Evolutionary conservation across 768 basidiomycete genomes (phyloP).

Genomic region (Termitomyces eurrhizus): DNA sequence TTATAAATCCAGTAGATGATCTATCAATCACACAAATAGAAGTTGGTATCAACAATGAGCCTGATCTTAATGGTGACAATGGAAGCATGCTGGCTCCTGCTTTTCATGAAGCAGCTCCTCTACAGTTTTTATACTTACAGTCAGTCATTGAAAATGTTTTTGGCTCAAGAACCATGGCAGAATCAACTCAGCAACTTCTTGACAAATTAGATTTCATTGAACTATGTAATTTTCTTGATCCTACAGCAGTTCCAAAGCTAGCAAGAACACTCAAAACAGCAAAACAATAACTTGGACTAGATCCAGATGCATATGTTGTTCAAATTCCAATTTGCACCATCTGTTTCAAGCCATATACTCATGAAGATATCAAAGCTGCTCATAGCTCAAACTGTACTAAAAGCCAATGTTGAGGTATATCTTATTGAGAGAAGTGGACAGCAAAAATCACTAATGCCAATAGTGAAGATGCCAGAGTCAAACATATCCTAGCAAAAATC

Average conservation of each 20-base stretch:
- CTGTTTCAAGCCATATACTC: background rate
- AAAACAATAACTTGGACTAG: background rate
- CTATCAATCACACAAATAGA: background rate
- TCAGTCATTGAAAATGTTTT: background rate
- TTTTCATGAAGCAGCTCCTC: background rate
- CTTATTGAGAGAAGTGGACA: background rate
- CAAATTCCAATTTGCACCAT: background rate
- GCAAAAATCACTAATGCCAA: background rate
- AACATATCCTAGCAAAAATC: background rate
- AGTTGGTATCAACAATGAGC: background rate
- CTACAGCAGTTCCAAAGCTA: background rate
- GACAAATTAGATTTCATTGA: background rate
- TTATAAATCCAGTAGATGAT: too few species aligned
- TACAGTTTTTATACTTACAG: background rate
- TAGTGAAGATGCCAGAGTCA: background rate
- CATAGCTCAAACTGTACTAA: background rate
- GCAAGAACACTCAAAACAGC: background rate
- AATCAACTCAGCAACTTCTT: background rate
- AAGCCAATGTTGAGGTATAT: background rate
- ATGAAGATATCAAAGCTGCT: background rate
- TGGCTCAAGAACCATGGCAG: background rate
- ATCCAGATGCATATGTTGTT: background rate
- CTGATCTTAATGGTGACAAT: background rate
- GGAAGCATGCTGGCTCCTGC: background rate
- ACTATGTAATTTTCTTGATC: background rate